Percentiles rank a stretch among this genome's conserved stretches.
Conservation (phyloP, 169 alveolate genomes). For the Perkinsus chesapeaki region DNA sequence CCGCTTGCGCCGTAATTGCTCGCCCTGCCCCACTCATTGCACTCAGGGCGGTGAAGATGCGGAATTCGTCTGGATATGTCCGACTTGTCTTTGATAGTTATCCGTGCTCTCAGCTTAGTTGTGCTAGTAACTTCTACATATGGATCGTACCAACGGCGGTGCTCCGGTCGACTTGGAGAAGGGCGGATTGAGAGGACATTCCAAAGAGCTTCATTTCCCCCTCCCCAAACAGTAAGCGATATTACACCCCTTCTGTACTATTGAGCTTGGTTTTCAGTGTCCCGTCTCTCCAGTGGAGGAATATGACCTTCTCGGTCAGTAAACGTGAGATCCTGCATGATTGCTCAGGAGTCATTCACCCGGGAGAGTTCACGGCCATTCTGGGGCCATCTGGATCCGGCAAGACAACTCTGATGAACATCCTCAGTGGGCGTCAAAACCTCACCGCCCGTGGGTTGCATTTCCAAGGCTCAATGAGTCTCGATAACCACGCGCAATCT, state of each 20-base stretch:
- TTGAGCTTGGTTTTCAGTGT: neutral
- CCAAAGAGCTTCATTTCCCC: neutral
- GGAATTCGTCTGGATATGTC: no score
- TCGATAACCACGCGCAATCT: slow-evolving; percentile 18
- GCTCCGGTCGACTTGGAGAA: neutral
- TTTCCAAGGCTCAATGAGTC: slow-evolving; percentile 16
- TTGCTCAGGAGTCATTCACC: neutral
- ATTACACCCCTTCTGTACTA: neutral
- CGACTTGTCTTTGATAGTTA: no score
- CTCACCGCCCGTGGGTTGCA: slow-evolving; percentile 6
- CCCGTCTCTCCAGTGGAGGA: neutral
- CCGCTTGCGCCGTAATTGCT: no score
- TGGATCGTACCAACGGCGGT: no score
- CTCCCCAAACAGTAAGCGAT: neutral
- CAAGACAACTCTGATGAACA: slow-evolving; percentile 72
- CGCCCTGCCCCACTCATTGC: no score
- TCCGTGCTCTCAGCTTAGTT: no score
- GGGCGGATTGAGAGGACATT: neutral
- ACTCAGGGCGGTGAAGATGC: no score
- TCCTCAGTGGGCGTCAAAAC: slow-evolving; percentile 53
- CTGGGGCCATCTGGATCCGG: slow-evolving; percentile 74
- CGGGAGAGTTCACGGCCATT: slow-evolving; percentile 28
- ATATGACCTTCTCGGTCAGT: neutral
- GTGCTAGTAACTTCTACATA: no score
- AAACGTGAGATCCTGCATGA: neutral